phyloP scores from a whole-genome alignment of 2,329 filamentous ascomycete species.

The Neonectria sp. region DNA sequence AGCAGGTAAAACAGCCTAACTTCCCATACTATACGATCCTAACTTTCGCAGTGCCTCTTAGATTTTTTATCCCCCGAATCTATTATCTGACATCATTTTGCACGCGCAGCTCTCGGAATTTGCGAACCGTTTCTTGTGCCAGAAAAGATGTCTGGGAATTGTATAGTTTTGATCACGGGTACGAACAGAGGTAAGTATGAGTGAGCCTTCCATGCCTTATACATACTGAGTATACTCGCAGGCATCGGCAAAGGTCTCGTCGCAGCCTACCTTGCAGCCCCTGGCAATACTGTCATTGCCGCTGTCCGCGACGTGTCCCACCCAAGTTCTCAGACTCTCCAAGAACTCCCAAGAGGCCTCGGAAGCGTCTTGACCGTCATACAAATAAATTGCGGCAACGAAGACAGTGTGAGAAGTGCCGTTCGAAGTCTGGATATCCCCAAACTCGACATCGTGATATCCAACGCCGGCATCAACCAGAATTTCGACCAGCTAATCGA shows the following conservation, averaged over 20 bases:
- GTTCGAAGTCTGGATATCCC: background rate
- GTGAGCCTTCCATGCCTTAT: background rate
- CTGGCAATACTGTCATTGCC: background rate
- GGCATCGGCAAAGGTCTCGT: background rate
- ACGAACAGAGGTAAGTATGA: background rate
- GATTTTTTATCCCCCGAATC: too few relatives aligned
- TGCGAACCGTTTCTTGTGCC: too few relatives aligned
- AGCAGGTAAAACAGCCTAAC: too few relatives aligned
- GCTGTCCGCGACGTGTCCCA: background rate
- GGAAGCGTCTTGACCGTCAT: background rate
- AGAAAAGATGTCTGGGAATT: background rate
- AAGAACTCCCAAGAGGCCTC: background rate
- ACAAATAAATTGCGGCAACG: background rate
- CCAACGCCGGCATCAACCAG: background rate
- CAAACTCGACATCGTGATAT: background rate
- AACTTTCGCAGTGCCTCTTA: too few relatives aligned
- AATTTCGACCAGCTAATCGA: background rate
- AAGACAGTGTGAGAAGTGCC: background rate
- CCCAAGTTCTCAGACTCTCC: background rate
- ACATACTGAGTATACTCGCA: background rate
- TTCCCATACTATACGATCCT: too few relatives aligned
- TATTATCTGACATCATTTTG: too few relatives aligned
- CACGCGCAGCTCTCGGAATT: too few relatives aligned
- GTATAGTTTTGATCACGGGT: background rate
- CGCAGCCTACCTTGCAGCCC: background rate